Evolutionary conservation across 2,329 filamentous ascomycete species (phyloP), one percentile per base, ranked within the genome.

Genomic region (Diplodia scrobiculata): DNA sequence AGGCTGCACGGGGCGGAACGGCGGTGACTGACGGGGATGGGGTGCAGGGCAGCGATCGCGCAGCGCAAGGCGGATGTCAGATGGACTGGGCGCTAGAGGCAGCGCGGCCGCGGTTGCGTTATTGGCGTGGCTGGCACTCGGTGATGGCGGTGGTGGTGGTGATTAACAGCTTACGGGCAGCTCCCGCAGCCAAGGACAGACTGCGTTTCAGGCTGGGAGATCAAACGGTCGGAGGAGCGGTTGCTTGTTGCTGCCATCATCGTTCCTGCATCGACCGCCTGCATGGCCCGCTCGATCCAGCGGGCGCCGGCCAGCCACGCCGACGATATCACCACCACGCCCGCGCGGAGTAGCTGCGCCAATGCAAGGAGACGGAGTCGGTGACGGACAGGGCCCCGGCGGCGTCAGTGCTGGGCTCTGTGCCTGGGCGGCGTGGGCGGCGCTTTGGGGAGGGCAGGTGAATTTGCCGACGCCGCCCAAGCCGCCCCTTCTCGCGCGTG

Each of bases 151-250:
- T 27, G 34, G 14, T 51, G 59, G 41, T 63, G 62, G 36, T 64
- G 63, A 66, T 66, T 66, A 47, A 41, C 60, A 45, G 55, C 55
- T 45, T 60, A 29, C 50, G 19, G 62, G 51, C 60, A 38, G 63
- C 63, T 47, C 51, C 63, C 63, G 51, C 51, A 45, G 63, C 51
- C 63, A 58, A 64, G 63, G 51, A 29, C 50, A 65, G 29, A 53
- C 52, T 29, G 53, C 29, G 64, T 66, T 66, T 66, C 64, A 60
- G 64, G 21, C 34, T 27, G 63, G 63, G 25, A 66, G 64, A 66
- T 66, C 64, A 66, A 66, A 66, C 64, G 63, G 63, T 36, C 52
- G 52, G 50, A 65, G 51, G 27, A 10, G 62, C 62, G 54, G 60
- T 29, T 62, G 48, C 34, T 41, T 50, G 59, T 14, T 63, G 54